Conservation (phyloP, 768 basidiomycete genomes). For the Rickenella mellea region DNA sequence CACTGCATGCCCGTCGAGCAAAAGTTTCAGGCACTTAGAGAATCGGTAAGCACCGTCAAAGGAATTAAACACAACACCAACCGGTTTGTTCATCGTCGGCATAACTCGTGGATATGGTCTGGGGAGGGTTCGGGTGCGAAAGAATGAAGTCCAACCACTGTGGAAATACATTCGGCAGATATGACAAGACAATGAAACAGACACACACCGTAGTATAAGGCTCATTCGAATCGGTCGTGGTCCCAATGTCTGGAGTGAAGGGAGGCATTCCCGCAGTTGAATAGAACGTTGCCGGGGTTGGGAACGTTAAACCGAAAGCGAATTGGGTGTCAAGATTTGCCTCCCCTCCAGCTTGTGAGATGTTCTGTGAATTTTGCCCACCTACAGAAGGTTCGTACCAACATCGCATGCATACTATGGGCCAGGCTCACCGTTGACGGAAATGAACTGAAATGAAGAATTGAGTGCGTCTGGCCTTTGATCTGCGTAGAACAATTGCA, state of each 20-base stretch:
- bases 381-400: conserved; percentile 23
- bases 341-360: conserved; percentile 46
- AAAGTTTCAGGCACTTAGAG: conserved; percentile 4
- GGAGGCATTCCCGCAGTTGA: conserved; percentile 57
- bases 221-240: conserved; percentile 35
- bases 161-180: background rate
- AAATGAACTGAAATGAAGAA: conserved; percentile 41
- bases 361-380: conserved; percentile 49
- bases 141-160: conserved; percentile 60
- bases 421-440: conserved; percentile 38
- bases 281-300: conserved; percentile 49
- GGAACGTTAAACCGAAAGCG: conserved; percentile 54
- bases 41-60: background rate
- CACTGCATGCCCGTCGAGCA: conserved; percentile 31
- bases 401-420: background rate
- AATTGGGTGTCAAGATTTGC: conserved; percentile 64
- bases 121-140: conserved; percentile 34
- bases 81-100: conserved; percentile 66
- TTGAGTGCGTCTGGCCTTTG: conserved; percentile 21
- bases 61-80: conserved; percentile 13
- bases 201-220: conserved; percentile 23
- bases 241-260: conserved; percentile 37
- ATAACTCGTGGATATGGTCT: conserved; percentile 64
- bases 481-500: conserved; percentile 24
- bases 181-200: background rate